A percentile compares a stretch with the other conserved stretches of the same genome.
Evolutionary conservation across 257 asterid species (phyloP).

Genomic region (Apocynum venetum): DNA sequence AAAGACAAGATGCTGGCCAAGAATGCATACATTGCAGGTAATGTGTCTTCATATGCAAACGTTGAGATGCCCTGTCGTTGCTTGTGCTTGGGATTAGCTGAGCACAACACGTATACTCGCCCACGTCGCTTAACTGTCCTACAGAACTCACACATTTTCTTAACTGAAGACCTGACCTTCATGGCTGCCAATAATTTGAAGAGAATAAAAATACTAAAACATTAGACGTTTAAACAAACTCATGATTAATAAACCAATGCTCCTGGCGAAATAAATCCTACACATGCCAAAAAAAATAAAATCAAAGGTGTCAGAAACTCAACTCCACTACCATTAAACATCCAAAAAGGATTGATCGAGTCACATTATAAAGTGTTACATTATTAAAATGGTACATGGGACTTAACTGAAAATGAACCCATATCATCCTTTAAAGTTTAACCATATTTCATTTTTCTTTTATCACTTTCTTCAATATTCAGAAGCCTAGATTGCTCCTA

Average conservation of each 20-base stretch:
- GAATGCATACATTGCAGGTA: slow-evolving; percentile 50
- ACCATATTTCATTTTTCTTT: neutral
- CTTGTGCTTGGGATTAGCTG: slow-evolving; percentile 96
- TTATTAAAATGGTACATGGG: neutral
- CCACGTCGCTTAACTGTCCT: slow-evolving; percentile 85
- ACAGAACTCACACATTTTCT: slow-evolving; percentile 91
- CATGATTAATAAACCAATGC: neutral
- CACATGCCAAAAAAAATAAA: neutral
- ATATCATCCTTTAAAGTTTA: neutral
- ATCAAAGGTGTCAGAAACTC: neutral
- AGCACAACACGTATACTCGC: slow-evolving; percentile 76
- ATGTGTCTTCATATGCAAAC: slow-evolving; percentile 61
- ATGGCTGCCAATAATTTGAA: slow-evolving; percentile 38
- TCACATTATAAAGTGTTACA: neutral
- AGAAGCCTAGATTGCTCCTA: neutral
- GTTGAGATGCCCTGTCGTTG: slow-evolving; percentile 89
- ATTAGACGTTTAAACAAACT: neutral
- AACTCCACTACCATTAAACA: neutral
- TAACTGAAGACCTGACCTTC: slow-evolving; percentile 97
- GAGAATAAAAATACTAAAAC: neutral
- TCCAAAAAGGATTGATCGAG: neutral
- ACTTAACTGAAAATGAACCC: neutral
- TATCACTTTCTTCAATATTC: neutral
- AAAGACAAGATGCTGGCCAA: neutral
- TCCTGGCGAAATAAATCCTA: neutral